Evolutionary conservation across 2,329 filamentous ascomycete species (phyloP).

Genomic region (Metarhizium humberi): DNA sequence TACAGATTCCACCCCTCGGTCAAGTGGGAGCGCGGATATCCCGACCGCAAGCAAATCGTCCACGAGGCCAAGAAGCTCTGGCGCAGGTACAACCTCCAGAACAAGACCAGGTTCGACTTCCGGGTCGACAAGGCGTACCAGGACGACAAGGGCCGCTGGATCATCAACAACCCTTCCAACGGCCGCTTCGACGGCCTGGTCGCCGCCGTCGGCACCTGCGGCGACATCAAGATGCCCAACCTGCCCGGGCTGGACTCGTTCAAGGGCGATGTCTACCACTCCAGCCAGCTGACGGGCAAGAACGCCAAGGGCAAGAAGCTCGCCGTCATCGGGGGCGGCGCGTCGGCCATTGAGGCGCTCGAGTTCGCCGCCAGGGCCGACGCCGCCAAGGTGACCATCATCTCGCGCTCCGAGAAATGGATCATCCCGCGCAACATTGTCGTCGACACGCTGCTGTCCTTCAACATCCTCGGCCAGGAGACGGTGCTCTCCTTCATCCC

Average conservation of each 20-base stretch:
- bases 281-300: conserved; percentile 62
- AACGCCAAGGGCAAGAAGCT: conserved; percentile 66
- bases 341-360: conserved; percentile 72
- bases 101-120: conserved; percentile 63
- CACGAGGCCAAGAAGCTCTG: conserved; percentile 63
- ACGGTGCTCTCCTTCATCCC: conserved; percentile 70
- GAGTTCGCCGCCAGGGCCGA: conserved; percentile 64
- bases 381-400: conserved; percentile 60
- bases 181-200: conserved; percentile 73
- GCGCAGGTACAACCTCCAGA: conserved; percentile 63
- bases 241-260: conserved; percentile 65
- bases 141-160: conserved; percentile 60
- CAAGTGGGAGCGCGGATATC: conserved; percentile 67
- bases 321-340: conserved; percentile 68
- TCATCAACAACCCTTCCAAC: conserved; percentile 62
- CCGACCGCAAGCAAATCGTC: conserved; percentile 65
- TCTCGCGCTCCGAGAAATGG: conserved; percentile 77
- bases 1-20: conserved; percentile 81
- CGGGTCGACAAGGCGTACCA: conserved; percentile 61
- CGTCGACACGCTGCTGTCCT: conserved; percentile 61
- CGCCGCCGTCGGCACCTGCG: conserved; percentile 71
- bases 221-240: conserved; percentile 63
- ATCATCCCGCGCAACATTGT: conserved; percentile 75
- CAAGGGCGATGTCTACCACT: conserved; percentile 65
- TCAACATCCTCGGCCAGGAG: conserved; percentile 74